These are phyloP conservation scores for Gnetum montanum DNA, from an alignment of 75 land plant species.

Conservation along the genomic window DNA sequence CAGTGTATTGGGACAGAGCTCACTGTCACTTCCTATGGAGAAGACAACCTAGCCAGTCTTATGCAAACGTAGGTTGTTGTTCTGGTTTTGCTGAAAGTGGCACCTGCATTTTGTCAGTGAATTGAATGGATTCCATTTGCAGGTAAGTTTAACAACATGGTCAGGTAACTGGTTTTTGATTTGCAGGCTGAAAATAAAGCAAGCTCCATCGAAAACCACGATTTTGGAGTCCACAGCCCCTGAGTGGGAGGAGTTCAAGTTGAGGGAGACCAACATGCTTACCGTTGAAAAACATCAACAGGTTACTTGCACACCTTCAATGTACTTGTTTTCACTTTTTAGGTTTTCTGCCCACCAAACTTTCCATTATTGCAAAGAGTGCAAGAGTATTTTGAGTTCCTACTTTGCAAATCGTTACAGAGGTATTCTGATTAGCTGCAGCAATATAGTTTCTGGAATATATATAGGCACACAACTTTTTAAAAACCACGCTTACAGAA, in stretches of 20 bases:
- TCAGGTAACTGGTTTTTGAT: not conserved
- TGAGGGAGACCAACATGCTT: constrained; percentile 81
- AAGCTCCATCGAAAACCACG: constrained; percentile 48
- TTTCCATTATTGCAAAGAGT: not conserved
- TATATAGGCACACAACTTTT: no score
- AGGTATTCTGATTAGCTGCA: no score
- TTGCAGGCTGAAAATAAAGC: constrained; percentile 70
- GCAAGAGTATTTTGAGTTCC: not conserved
- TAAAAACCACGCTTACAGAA: no score
- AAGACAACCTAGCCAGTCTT: constrained; percentile 76
- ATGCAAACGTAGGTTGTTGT: constrained; percentile 65
- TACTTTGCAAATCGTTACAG: no score
- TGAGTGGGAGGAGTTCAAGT: constrained; percentile 87
- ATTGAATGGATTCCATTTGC: not conserved
- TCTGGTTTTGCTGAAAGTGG: not conserved
- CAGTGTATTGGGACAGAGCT: constrained; percentile 58
- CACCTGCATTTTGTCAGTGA: constrained; percentile 4
- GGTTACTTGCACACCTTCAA: constrained; percentile 23
- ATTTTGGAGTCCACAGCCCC: constrained; percentile 28
- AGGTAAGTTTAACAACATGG: not conserved
- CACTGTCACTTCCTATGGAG: constrained; percentile 68
- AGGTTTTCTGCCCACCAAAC: not conserved
- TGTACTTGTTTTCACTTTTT: not conserved
- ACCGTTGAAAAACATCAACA: constrained; percentile 89
- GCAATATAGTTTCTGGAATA: no score